Base-by-base conservation (phyloP, 306 rosid genomes). In the Rosa multiflora region DNA sequence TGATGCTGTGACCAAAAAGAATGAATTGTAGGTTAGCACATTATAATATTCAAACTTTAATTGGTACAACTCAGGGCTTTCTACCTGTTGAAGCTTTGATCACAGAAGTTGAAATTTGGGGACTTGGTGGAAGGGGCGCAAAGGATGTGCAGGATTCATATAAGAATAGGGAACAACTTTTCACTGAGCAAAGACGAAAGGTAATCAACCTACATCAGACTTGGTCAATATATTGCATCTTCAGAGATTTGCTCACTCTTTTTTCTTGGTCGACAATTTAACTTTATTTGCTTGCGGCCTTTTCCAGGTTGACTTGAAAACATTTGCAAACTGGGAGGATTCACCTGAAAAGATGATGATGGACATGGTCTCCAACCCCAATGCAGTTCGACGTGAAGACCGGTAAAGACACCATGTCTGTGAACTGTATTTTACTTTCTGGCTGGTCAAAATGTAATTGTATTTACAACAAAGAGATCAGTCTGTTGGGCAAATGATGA, bases 311-410 rank as follows among this genome's bases (percentile, higher is more conserved):
- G 99, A 95, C 88, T 81, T 92, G 89, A 95, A 93, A 89, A 86
- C 93, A 76, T 95, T 95, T 86, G 62, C 89, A 1, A 92, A 63
- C 76, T 95, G 99, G 99, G 98, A 95, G 63, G 99, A 95, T 79
- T 91, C 99, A 4, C 96, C 99, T 0, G 99, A 95, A 85, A 95
- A 95, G 82, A 85, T 92, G 89, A 86, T 95, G 97, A 86, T 90
- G 93, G 93, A 95, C 82, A 90, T 93, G 98, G 11, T 88, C 82
- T 67, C 90, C 26, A 82, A 95, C 86, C 98, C 96, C 23, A 88
- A 89, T 79, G 96, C 97, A 68, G 90, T 78, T 80, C 86, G 85
- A 56, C 86, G 76, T 79, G 98, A 92, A 85, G 99, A 95, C 5
- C 98, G 96, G 12, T 93, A 74, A 87, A 72, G 15, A 26, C 43